phyloP scores from a whole-genome alignment of 306 rosid genomes.

The Hippophae tibetana region DNA sequence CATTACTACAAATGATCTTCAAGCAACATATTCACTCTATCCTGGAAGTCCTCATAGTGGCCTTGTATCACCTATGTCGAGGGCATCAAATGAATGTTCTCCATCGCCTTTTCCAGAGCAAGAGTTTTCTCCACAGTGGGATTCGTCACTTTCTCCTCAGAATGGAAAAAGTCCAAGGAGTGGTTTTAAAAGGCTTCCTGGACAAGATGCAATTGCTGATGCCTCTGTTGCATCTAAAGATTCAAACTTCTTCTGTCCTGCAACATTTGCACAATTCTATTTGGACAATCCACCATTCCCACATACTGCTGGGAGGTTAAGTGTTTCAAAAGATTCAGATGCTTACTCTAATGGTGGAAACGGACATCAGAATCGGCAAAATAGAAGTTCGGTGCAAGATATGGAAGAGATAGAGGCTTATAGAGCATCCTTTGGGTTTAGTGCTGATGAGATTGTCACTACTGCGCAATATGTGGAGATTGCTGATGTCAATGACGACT shows the following conservation, averaged over 20 bases:
- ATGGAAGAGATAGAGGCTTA: constrained; percentile 96
- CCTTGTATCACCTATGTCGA: constrained; percentile 70
- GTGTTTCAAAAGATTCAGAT: constrained; percentile 95
- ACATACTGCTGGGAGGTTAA: constrained; percentile 83
- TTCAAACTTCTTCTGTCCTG: constrained; percentile 96
- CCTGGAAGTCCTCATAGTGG: constrained; percentile 91
- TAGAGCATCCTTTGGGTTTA: constrained; percentile 97
- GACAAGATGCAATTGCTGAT: constrained; percentile 40
- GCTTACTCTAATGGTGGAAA: constrained; percentile 64
- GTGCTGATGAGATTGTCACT: constrained; percentile 96
- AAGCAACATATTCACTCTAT: constrained; percentile 73
- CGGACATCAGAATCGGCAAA: constrained; percentile 73
- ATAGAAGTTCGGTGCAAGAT: constrained; percentile 85
- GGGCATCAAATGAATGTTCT: constrained; percentile 65
- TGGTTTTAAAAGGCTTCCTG: constrained; percentile 64
- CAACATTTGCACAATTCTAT: constrained; percentile 92
- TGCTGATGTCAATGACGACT: constrained; percentile 87
- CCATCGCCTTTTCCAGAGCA: constrained; percentile 73
- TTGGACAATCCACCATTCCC: constrained; percentile 96
- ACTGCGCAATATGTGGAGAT: constrained; percentile 88
- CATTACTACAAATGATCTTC: constrained; percentile 76
- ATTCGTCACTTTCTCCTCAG: constrained; percentile 58
- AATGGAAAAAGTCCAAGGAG: constrained; percentile 59
- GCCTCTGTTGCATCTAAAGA: constrained; percentile 66
- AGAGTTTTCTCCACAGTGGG: constrained; percentile 70